Base-by-base conservation (phyloP, 306 rosid species). In the Rubus idaeus region DNA sequence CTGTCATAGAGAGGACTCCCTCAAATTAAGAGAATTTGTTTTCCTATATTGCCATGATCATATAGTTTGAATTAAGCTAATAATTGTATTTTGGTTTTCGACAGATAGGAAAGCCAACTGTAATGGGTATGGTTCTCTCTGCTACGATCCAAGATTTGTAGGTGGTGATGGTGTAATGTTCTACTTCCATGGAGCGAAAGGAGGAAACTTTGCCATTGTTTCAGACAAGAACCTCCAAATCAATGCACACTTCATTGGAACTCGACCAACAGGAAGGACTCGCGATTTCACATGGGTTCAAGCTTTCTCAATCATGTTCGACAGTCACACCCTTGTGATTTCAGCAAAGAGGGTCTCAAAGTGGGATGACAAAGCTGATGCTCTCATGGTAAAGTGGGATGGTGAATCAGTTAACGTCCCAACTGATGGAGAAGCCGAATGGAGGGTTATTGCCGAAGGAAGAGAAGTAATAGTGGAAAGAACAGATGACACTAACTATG, bases 241-340 rank as follows among this genome's bases (percentile, higher is more conserved):
- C 77, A 91, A 91, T 44, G 97, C 95, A 8, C 90, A 91, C 79
- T 91, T 89, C 82, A 90, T 90, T 2, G 97, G 95, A 50, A 84
- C 85, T 30, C 65, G 97, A 20, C 93, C 97, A 35, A 74, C 81
- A 68, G 95, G 95, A 86, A 79, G 95, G 85, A 91, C 89, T 16
- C 90, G 97, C 3, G 95, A 91, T 83, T 91, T 77, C 63, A 91
- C 97, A 68, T 91, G 97, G 95, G 97, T 91, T 65, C 93, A 91
- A 63, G 95, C 95, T 40, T 81, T 91, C 4, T 53, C 90, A 65
- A 63, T 90, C 67, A 82, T 90, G 90, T 91, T 91, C 39, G 93
- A 90, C 47, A 41, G 80, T 23, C 95, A 90, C 88, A 87, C 91
- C 57, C 93, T 91, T 14, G 90, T 79, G n/a, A 57, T 91, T 41